These are phyloP conservation scores for Blastomyces silverae DNA, from an alignment of 2,329 filamentous ascomycete species.

Conservation along the genomic window DNA sequence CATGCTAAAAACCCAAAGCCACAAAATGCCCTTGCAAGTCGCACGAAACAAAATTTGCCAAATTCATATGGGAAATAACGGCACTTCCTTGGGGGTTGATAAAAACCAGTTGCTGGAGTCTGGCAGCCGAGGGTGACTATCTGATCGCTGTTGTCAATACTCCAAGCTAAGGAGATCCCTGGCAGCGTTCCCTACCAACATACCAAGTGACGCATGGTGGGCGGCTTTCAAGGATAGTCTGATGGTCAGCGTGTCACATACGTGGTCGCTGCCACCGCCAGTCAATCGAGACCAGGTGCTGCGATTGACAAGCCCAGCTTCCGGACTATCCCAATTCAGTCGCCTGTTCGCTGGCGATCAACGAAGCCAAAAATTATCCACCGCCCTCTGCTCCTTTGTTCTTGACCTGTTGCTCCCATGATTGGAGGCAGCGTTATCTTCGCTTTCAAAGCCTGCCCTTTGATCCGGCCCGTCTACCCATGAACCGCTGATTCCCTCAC, in stretches of 20 bases:
- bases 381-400: neutral
- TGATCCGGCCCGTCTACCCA: neutral
- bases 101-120: neutral
- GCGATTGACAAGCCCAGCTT: slow-evolving; percentile 16
- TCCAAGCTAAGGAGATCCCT: slow-evolving; percentile 2
- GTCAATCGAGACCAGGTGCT: slow-evolving; percentile 19
- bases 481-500: neutral
- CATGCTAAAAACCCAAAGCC: neutral
- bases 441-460: neutral
- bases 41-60: slow-evolving; percentile 6
- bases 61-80: neutral
- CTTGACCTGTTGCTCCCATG: slow-evolving; percentile 1
- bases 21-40: neutral
- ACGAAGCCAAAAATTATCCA: slow-evolving; percentile 8
- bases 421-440: slow-evolving; percentile 10
- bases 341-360: slow-evolving; percentile 15
- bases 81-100: neutral
- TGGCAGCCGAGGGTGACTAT: slow-evolving; percentile 1
- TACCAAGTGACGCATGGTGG: slow-evolving; percentile 2
- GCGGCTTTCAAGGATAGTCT: slow-evolving; percentile 10
- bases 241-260: slow-evolving; percentile 20
- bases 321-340: slow-evolving; percentile 15
- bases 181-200: slow-evolving; percentile 1
- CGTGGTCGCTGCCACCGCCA: slow-evolving; percentile 24
- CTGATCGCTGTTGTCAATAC: neutral